Evolutionary conservation across 768 basidiomycete species (phyloP).

Genomic region (Trametes cinnabarina): DNA sequence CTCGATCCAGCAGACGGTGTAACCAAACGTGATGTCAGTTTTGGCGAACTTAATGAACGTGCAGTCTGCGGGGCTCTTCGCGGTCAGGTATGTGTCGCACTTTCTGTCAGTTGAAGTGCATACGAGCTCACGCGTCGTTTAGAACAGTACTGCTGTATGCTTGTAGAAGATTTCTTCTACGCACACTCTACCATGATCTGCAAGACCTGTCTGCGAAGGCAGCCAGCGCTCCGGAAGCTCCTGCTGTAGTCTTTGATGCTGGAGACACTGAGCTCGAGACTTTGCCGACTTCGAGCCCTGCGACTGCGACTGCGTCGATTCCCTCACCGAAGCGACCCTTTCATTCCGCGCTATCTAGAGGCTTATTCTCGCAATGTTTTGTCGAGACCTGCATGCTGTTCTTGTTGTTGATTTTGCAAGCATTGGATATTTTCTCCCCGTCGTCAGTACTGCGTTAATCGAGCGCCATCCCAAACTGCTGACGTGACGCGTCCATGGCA

Average conservation of each 20-base stretch:
- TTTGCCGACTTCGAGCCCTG: slow-evolving; percentile 37
- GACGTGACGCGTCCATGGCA: slow-evolving; percentile 23
- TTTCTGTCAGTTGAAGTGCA: background rate
- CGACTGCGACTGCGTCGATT: background rate
- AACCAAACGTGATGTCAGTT: background rate
- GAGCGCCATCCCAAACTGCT: background rate
- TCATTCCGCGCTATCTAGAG: slow-evolving; percentile 57
- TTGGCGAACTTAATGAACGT: background rate
- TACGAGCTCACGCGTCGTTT: too few species aligned
- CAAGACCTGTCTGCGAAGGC: slow-evolving; percentile 41
- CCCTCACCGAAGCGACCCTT: slow-evolving; percentile 28
- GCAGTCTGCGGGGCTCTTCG: background rate
- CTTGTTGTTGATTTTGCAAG: slow-evolving; percentile 71
- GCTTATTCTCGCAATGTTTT: slow-evolving; percentile 67
- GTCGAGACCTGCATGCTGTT: slow-evolving; percentile 76
- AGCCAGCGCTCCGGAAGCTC: slow-evolving; percentile 3
- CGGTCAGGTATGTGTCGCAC: background rate
- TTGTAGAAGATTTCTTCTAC: slow-evolving; percentile 58
- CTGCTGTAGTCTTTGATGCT: slow-evolving; percentile 17
- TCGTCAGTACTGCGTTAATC: slow-evolving; percentile 40
- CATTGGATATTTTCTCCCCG: slow-evolving; percentile 49
- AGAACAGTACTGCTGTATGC: slow-evolving; percentile 54
- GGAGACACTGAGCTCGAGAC: slow-evolving; percentile 38
- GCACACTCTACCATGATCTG: slow-evolving; percentile 59
- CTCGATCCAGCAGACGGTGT: background rate